phyloP scores from a whole-genome alignment of 768 basidiomycete genomes.

The Dendrothele bispora region DNA sequence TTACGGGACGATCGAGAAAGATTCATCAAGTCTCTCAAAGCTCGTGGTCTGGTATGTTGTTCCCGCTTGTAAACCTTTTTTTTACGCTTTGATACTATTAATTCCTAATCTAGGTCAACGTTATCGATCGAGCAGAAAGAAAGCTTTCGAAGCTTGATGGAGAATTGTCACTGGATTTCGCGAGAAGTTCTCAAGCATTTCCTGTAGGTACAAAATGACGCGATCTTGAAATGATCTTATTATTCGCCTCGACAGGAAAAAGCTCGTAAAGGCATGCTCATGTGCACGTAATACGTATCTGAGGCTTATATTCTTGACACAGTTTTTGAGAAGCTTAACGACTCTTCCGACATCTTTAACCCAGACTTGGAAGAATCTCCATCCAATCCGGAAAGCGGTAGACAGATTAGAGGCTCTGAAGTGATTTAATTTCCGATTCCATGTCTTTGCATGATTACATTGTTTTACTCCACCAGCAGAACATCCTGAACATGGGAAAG shows the following conservation, averaged over 20 bases:
- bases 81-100: background rate
- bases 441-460: too few relatives aligned
- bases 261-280: too few relatives aligned
- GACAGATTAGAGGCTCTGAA: too few relatives aligned
- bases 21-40: slow-evolving; percentile 12
- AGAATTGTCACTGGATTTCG: slow-evolving; percentile 9
- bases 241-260: background rate
- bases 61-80: background rate
- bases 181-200: background rate
- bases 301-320: too few relatives aligned
- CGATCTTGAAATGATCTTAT: background rate
- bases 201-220: slow-evolving; percentile 1
- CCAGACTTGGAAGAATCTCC: too few relatives aligned
- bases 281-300: too few relatives aligned
- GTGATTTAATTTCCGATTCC: too few relatives aligned
- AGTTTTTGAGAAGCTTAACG: too few relatives aligned
- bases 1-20: slow-evolving; percentile 2
- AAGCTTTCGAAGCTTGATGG: slow-evolving; percentile 16
- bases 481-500: too few relatives aligned
- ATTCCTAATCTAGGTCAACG: slow-evolving; percentile 9
- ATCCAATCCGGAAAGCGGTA: too few relatives aligned
- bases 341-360: too few relatives aligned
- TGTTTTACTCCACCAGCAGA: too few relatives aligned
- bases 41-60: slow-evolving; percentile 13
- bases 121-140: slow-evolving; percentile 9